Evolutionary conservation across 257 asterid species (phyloP), one percentile per base, ranked within the genome.

Genomic region (Nicotiana benthamiana): DNA sequence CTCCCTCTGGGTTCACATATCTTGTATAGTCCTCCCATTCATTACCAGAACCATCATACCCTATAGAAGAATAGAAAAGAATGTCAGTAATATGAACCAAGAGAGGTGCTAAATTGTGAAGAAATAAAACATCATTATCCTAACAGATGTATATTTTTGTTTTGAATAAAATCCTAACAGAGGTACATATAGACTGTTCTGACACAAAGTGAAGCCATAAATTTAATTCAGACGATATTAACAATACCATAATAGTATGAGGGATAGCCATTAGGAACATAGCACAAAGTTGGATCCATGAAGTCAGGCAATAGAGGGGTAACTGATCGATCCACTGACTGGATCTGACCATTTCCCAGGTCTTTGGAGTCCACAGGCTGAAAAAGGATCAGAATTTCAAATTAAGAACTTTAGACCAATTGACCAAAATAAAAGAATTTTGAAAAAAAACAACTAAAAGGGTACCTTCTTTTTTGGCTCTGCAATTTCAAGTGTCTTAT

Each of bases 391-490:
- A 15, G n/a, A 20, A 68, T 2, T 24, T 6, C 70, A 24, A 53
- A 60, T 12, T 52, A 54, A 46, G 1, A 51, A 13, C 9, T 34
- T 20, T 27, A 57, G 63, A 22, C 6, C 6, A 68, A 57, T 15
- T 59, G 13, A n/a, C 34, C 12, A 1, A 48, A 27, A 20, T 12
- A 6, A 40, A 72, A 83, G 17, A 15, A 30, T 9, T 51, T 2
- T 18, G 2, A 30, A 32, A n/a, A n/a, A 56, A 66, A 43, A 26
- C 1, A 4, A 34, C 18, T 10, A 36, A 11, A 60, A 1, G 3
- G 2, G 5, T 13, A 89, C 92, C 93, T 89, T 90, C 40, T 89
- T 89, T 32, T 88, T 75, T 9, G 90, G 86, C n/a, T 89, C 92
- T 1, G 84, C 82, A 18, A 86, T 62, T 65, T 89, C 93, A 60